Evolutionary conservation across 768 basidiomycete species (phyloP).

Genomic region (Tylopilus subfusipes): DNA sequence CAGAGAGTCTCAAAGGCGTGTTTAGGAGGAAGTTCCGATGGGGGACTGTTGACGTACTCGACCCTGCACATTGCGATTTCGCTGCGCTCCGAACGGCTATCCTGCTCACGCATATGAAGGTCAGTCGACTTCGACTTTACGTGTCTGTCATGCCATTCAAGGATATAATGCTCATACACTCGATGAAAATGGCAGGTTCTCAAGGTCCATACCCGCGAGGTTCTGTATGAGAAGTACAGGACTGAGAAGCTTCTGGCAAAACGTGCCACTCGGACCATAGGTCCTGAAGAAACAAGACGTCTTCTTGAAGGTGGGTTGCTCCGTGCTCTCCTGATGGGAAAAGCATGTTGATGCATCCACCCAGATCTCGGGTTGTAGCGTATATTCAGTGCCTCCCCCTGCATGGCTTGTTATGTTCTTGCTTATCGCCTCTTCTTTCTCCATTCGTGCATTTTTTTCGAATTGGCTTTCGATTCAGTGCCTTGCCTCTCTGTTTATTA

Average conservation of each 20-base stretch:
- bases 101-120: conserved; percentile 82
- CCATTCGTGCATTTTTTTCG: conserved; percentile 10
- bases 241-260: conserved; percentile 88
- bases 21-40: conserved; percentile 81
- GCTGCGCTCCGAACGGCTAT: conserved; percentile 79
- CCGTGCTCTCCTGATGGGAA: conserved; percentile 17
- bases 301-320: conserved; percentile 62
- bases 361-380: conserved; percentile 47
- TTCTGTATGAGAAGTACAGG: conserved; percentile 89
- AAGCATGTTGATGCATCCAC: conserved; percentile 21
- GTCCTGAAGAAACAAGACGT: conserved; percentile 67
- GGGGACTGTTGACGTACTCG: conserved; percentile 85
- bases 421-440: conserved; percentile 17
- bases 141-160: conserved; percentile 14
- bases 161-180: conserved; percentile 4
- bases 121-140: conserved; percentile 35
- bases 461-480: conserved; percentile 3
- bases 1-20: conserved; percentile 67
- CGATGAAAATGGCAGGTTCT: conserved; percentile 51
- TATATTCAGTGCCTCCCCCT: conserved; percentile 23
- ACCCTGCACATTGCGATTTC: conserved; percentile 87
- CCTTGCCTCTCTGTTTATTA: conserved; percentile 4
- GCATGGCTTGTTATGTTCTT: conserved; percentile 19
- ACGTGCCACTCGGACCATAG: conserved; percentile 76
- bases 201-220: conserved; percentile 80